Base-by-base conservation (phyloP, 2,329 filamentous ascomycete species). In the Claviceps cyperi region DNA sequence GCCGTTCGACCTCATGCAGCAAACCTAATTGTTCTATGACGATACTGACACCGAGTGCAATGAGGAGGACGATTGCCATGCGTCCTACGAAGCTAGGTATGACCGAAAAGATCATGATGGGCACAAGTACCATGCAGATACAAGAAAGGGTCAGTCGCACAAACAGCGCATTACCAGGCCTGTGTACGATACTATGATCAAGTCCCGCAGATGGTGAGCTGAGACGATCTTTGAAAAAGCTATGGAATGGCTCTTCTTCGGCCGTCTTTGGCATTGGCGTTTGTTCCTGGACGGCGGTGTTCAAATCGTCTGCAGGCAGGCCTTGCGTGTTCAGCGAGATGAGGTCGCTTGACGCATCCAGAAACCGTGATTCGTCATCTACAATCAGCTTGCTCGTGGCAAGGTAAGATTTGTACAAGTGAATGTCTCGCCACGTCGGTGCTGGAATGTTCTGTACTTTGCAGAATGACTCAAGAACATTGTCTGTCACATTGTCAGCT, bases 401-500 rank as follows among this genome's bases (percentile, higher is more conserved):
- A 43, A 85, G 74, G 64, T 80, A 86, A 6, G 64, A 57, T 41
- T 73, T 74, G 64, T 75, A 67, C 52, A 68, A 62, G 14, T 64
- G 54, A 19, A 62, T 66, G 47, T 86, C 79, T 9, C 69, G 63
- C 4, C 66, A 55, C 1, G 67, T 64, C 1, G 81, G 78, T 4
- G 68, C 58, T 0, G 70, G 65, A 13, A 80, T 67, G 17, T 66
- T 65, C 54, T 75, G 76, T 0, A 73, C 69, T 49, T 71, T 66
- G 54, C 70, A 70, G 59, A 78, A 85, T 0, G 80, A 78, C 1
- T 74, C 63, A 47, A 86, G 64, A 1, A 79, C 74, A 56, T 78
- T 74, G 54, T 80, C 77, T 81, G 28, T 49, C 15, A 38, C 2
- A 46, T 8, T 51, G 51, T 58, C 47, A 58, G 49, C 39, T 36